Evolutionary conservation across 1,139 yeast species (phyloP).

Genomic region (Protomyces macrosporus): DNA sequence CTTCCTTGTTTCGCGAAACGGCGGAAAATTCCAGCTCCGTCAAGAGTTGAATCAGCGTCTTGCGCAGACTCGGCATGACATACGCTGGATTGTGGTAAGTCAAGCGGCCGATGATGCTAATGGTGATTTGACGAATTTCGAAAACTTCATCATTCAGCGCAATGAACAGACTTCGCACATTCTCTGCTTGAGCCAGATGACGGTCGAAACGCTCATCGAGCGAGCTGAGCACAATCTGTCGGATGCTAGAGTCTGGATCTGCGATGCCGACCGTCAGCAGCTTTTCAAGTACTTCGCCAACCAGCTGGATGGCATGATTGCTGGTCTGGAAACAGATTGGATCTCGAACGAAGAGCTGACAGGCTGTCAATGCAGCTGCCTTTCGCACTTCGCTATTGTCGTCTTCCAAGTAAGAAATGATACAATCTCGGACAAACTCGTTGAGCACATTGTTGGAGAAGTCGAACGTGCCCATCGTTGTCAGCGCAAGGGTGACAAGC

Average conservation of each 20-base stretch:
- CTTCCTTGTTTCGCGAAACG: slow-evolving; percentile 69
- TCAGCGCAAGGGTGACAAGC: slow-evolving; percentile 60
- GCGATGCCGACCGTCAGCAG: slow-evolving; percentile 81
- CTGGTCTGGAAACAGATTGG: slow-evolving; percentile 83
- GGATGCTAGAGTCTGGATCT: slow-evolving; percentile 77
- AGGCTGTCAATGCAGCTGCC: slow-evolving; percentile 78
- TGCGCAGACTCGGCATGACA: slow-evolving; percentile 85
- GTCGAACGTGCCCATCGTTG: slow-evolving; percentile 68
- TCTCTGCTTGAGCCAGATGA: slow-evolving; percentile 88
- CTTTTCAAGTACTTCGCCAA: slow-evolving; percentile 76
- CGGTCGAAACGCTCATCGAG: slow-evolving; percentile 77
- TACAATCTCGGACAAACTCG: slow-evolving; percentile 81
- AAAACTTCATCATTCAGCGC: slow-evolving; percentile 89
- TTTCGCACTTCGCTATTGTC: slow-evolving; percentile 72
- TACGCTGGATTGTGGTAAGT: slow-evolving; percentile 89
- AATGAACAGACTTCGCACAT: slow-evolving; percentile 75
- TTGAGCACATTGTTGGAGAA: slow-evolving; percentile 66
- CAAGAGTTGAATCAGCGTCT: slow-evolving; percentile 74
- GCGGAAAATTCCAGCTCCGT: slow-evolving; percentile 81
- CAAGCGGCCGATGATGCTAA: slow-evolving; percentile 73
- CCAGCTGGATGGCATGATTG: slow-evolving; percentile 74
- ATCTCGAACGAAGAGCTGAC: slow-evolving; percentile 71
- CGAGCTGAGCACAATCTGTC: slow-evolving; percentile 70
- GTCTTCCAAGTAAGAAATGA: slow-evolving; percentile 74
- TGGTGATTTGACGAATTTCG: slow-evolving; percentile 73